Percentiles rank a stretch among this genome's conserved stretches.
These are phyloP conservation scores for Ananas comosus DNA, from an alignment of 176 grass and related monocot genomes.

Conservation along the genomic window DNA sequence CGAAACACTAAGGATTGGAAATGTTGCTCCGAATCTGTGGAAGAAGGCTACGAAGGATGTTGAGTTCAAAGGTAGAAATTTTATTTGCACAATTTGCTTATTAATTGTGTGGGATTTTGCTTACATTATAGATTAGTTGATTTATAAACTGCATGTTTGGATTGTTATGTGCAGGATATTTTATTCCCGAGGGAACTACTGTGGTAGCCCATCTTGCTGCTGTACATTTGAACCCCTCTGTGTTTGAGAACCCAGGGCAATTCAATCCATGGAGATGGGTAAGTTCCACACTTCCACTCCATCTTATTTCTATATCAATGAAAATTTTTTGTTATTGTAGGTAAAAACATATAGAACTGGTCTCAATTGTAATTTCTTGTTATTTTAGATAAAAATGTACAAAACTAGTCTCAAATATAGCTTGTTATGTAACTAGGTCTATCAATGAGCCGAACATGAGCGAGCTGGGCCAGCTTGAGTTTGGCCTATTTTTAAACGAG, in stretches of 20 bases:
- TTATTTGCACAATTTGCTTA: background rate
- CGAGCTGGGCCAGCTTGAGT: no score
- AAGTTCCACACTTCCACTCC: background rate
- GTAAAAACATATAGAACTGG: background rate
- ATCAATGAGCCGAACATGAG: no score
- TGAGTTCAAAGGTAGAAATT: slow-evolving; percentile 2
- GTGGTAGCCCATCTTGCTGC: background rate
- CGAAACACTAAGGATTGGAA: background rate
- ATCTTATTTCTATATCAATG: background rate
- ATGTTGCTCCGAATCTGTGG: background rate
- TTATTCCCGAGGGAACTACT: background rate
- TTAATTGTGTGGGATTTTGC: background rate
- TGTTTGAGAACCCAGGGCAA: slow-evolving; percentile 1
- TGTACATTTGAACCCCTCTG: background rate
- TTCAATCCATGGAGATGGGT: slow-evolving; percentile 22
- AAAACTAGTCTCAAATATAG: background rate
- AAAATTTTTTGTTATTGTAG: background rate
- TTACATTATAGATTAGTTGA: no score
- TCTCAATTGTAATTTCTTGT: background rate
- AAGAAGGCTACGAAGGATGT: background rate
- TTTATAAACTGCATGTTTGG: background rate
- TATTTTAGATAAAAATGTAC: background rate
- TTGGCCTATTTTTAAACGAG: no score
- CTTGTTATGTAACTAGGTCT: no score
- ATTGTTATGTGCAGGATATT: background rate